A percentile compares a stretch with the other conserved stretches of the same genome.
Evolutionary conservation across 345 rosid genomes (phyloP).

Genomic region (Citrus unshiu): DNA sequence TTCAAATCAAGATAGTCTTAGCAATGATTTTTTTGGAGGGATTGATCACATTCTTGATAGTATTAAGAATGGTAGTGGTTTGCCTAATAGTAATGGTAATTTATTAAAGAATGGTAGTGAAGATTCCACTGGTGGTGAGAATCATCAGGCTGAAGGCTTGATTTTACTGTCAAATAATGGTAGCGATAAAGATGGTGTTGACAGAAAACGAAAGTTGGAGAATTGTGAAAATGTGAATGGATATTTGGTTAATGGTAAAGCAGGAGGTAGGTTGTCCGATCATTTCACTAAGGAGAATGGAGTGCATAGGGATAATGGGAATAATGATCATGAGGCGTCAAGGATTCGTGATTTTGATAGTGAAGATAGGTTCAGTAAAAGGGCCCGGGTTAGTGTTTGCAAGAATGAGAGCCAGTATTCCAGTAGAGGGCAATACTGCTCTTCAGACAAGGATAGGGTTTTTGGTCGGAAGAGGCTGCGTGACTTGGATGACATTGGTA

Average conservation of each 20-base stretch:
- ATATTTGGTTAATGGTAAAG: constrained; percentile 6
- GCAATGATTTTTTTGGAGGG: constrained; percentile 81
- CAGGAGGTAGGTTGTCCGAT: constrained; percentile 6
- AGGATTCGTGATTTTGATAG: constrained; percentile 32
- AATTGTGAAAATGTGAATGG: constrained; percentile 13
- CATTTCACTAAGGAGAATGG: constrained; percentile 28
- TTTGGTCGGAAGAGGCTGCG: constrained; percentile 55
- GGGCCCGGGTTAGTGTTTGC: constrained; percentile 38
- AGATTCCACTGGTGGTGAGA: constrained; percentile 21
- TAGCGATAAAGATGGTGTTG: constrained; percentile 13
- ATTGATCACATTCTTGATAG: constrained; percentile 88
- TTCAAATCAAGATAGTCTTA: constrained; percentile 34
- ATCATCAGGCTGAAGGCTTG: constrained; percentile 11
- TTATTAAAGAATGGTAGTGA: constrained; percentile 21
- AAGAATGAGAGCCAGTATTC: constrained; percentile 33
- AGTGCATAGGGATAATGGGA: constrained; percentile 18
- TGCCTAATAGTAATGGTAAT: constrained; percentile 24
- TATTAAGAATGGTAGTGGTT: constrained; percentile 70
- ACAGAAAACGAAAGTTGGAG: constrained; percentile 16
- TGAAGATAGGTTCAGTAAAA: constrained; percentile 50
- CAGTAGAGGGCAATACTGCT: constrained; percentile 36
- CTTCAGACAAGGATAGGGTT: constrained; percentile 54
- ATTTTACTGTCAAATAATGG: constrained; percentile 17
- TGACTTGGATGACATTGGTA: constrained; percentile 54
- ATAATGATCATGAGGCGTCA: constrained; percentile 13